phyloP scores from a whole-genome alignment of 768 basidiomycete genomes.

The Leccinum incarnatum region DNA sequence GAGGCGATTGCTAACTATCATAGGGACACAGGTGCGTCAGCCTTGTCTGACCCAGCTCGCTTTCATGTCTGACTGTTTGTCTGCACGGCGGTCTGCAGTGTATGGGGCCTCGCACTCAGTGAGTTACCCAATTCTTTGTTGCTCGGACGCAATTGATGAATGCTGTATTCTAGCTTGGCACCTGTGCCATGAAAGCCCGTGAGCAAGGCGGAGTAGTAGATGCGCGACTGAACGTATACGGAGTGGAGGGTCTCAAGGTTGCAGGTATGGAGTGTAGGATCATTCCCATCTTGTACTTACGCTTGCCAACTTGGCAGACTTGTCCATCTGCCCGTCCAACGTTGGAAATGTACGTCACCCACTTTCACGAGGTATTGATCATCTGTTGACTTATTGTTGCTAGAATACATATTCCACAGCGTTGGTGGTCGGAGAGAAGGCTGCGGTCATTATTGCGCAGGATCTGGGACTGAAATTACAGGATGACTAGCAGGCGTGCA shows the following conservation, averaged over 20 bases:
- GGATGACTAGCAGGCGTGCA: too few relatives aligned
- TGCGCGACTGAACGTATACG: slow-evolving; percentile 14
- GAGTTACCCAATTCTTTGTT: background rate
- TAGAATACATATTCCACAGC: slow-evolving; percentile 45
- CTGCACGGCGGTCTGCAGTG: background rate
- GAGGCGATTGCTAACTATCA: background rate
- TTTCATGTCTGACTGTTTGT: background rate
- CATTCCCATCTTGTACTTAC: background rate
- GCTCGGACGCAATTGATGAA: background rate
- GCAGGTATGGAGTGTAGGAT: slow-evolving; percentile 5
- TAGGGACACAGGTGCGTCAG: background rate
- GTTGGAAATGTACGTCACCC: slow-evolving; percentile 3
- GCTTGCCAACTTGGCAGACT: background rate
- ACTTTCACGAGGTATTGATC: too few relatives aligned
- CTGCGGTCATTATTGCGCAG: slow-evolving; percentile 26
- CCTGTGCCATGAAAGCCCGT: slow-evolving; percentile 59
- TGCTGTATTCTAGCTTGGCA: slow-evolving; percentile 29
- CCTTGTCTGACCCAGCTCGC: background rate
- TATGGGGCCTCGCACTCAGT: background rate
- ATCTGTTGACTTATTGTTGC: background rate
- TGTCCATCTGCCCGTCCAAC: slow-evolving; percentile 7
- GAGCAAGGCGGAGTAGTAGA: slow-evolving; percentile 11
- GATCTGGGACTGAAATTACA: slow-evolving; percentile 32
- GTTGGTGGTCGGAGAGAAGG: slow-evolving; percentile 9
- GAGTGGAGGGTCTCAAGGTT: slow-evolving; percentile 10